Conservation (phyloP, 164 flowering plant species). For the Kalanchoe fedtschenkoi region DNA sequence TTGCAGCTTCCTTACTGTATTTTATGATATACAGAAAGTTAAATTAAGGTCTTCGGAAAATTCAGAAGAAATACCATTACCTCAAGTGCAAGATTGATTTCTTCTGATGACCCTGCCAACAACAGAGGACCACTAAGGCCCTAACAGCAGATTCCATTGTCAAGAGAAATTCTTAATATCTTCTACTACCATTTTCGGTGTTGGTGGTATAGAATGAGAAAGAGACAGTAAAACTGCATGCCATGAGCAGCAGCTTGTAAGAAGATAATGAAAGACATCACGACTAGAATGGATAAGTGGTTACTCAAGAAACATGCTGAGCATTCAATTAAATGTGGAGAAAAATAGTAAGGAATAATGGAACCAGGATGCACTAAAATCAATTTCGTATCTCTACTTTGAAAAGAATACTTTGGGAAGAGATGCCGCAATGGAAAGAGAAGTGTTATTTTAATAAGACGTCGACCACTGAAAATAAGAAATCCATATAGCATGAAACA, state of each 20-base stretch:
- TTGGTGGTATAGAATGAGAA: slow-evolving; percentile 31
- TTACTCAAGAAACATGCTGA: too few relatives aligned
- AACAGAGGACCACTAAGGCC: slow-evolving; percentile 41
- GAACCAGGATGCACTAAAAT: too few relatives aligned
- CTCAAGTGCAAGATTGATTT: slow-evolving; percentile 38
- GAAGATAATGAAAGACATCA: not conserved
- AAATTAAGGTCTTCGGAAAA: not conserved
- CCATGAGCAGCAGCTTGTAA: not conserved
- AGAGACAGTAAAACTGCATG: slow-evolving; percentile 41
- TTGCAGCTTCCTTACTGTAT: not conserved
- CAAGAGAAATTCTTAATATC: slow-evolving; percentile 35
- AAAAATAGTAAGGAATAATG: too few relatives aligned
- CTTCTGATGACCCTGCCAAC: slow-evolving; percentile 35
- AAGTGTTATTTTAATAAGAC: too few relatives aligned
- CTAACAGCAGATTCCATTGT: slow-evolving; percentile 32
- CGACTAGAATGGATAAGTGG: not conserved
- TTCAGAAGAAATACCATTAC: slow-evolving; percentile 14
- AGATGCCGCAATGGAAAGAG: too few relatives aligned
- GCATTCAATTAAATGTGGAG: too few relatives aligned
- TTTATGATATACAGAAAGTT: not conserved
- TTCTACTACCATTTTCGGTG: slow-evolving; percentile 37
- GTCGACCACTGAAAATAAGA: too few relatives aligned
- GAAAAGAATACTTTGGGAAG: too few relatives aligned
- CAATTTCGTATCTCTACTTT: too few relatives aligned
- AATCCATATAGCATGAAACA: too few relatives aligned